Base-by-base conservation (phyloP, 331 rosid species). In the Phaseolus coccineus region DNA sequence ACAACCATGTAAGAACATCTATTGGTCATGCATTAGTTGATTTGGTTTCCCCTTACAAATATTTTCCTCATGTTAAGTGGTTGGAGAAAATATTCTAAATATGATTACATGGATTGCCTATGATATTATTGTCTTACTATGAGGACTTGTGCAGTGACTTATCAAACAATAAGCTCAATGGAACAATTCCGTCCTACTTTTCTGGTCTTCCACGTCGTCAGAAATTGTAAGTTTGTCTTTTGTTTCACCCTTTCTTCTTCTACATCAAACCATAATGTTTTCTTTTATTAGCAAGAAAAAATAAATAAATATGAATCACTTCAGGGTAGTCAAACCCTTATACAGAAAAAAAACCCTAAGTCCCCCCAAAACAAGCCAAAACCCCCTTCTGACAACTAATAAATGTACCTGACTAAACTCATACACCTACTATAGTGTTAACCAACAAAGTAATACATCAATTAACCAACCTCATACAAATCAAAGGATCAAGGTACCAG, bases 171-270 rank as follows among this genome's bases (percentile, higher is more conserved):
- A 83, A 47, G 37, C 93, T 96, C 39, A 83, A 51, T 19, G 97
- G 98, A 81, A 71, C 73, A 33, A 77, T 96, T 87, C 97, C 99
- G 35, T 15, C 89, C 68, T 76, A 56, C 80, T 82, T 93, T 84
- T 89, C 96, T 4, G 70, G 4, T 59, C 92, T 96, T 64, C 93
- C 94, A 13, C 79, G 0, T 22, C 94, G 91, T 88, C 98, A 96
- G 84, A 91, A 27, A 81, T 68, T 96, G 98, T 96, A 76, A 91
- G 97, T 73, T 37, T 71, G 46, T 37, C 50, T 46, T 63, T 19
- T 50, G 37, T 65, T 28, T 71, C 64, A 24, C 37, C 42, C 27
- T 56, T 56, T 81, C 78, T 47, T 44, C 52, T 27, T 65, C 53
- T 27, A 3, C 7, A 13, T 76, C 61, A 61, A 14, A 30, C 67